These are phyloP conservation scores for Aspergillus hancockii DNA, from an alignment of 495 filamentous ascomycete species.

Conservation along the genomic window DNA sequence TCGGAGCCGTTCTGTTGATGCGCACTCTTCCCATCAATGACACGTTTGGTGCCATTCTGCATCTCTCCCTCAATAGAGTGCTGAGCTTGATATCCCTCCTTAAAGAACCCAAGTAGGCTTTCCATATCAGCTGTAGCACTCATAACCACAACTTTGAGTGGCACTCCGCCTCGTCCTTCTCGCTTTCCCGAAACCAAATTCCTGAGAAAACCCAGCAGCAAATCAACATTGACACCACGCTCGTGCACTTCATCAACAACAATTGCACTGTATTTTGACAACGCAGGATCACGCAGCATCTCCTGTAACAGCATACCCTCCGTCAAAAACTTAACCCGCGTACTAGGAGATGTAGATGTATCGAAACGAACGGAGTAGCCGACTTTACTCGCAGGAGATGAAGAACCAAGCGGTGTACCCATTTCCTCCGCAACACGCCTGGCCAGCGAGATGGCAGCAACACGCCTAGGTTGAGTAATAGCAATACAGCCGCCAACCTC, in stretches of 20 bases:
- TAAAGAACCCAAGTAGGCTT: constrained; percentile 73
- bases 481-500: constrained; percentile 84
- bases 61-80: constrained; percentile 10
- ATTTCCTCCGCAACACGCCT: constrained; percentile 86
- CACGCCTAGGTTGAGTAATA: constrained; percentile 90
- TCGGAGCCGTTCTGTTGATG: neutral
- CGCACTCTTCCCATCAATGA: neutral
- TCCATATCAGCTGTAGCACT: constrained; percentile 92
- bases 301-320: constrained; percentile 98
- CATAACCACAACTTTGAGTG: constrained; percentile 92
- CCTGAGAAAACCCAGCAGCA: constrained; percentile 83
- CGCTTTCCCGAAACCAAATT: constrained; percentile 61
- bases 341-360: constrained; percentile 69
- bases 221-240: constrained; percentile 92
- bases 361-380: constrained; percentile 97
- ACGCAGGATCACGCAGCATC: constrained; percentile 79
- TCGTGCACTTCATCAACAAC: constrained; percentile 98
- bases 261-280: constrained; percentile 83
- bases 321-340: constrained; percentile 88
- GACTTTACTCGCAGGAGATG: constrained; percentile 69
- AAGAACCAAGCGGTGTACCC: constrained; percentile 74
- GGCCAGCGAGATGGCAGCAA: constrained; percentile 92
- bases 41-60: constrained; percentile 12
- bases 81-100: constrained; percentile 36
- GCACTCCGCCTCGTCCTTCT: constrained; percentile 64